phyloP scores from a whole-genome alignment of 2,329 filamentous ascomycete species.

The Apiospora koreana region DNA sequence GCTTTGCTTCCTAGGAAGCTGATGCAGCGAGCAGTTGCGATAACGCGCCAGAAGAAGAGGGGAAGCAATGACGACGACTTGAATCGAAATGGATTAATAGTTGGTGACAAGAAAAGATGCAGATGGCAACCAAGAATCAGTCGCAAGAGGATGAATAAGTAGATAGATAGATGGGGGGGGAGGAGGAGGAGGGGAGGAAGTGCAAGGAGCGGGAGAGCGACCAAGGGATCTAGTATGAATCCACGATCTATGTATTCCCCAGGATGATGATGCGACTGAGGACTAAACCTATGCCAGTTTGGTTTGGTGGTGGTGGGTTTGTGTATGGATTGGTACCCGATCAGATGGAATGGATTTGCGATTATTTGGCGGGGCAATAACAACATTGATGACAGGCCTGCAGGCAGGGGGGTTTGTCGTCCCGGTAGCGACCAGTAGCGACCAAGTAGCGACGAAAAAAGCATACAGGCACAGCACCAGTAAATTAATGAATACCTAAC shows the following conservation, averaged over 20 bases:
- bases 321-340: constrained; percentile 6
- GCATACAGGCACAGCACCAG: neutral
- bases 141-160: neutral
- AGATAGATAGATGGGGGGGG: neutral
- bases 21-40: neutral
- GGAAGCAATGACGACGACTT: neutral
- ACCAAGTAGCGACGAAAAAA: neutral
- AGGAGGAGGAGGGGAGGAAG: neutral
- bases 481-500: neutral
- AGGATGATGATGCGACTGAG: constrained; percentile 3
- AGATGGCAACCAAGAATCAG: neutral
- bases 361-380: constrained; percentile 6
- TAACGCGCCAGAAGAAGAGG: neutral
- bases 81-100: neutral
- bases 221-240: constrained; percentile 3
- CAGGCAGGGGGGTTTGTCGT: constrained; percentile 6
- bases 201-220: constrained; percentile 6
- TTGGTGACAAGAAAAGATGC: neutral
- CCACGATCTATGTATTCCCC: constrained; percentile 7
- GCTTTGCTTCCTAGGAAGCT: neutral
- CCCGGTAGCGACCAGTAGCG: neutral
- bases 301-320: constrained; percentile 1
- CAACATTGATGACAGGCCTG: neutral
- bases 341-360: neutral
- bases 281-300: constrained; percentile 4